A percentile compares a stretch with the other conserved stretches of the same genome.
Conservation (phyloP, 202 grass and related monocot species). For the Carex arenaria region DNA sequence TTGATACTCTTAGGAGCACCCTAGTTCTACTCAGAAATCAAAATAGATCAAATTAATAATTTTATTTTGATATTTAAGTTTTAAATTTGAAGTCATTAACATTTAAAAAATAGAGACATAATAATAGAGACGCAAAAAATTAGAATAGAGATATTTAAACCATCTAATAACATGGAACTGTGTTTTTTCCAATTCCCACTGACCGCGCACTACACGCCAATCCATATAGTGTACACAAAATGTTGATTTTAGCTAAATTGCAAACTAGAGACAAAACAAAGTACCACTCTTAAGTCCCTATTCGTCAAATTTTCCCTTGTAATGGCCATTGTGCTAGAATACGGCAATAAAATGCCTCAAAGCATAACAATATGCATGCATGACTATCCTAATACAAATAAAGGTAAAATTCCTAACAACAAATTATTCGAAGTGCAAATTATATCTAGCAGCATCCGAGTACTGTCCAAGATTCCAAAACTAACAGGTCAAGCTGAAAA, state of each 20-base stretch:
- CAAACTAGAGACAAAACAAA: background rate
- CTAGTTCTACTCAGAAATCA: no score
- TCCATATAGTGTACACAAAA: background rate
- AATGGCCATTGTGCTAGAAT: background rate
- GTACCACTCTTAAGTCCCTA: no score
- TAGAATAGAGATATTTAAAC: no score
- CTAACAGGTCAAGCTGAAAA: background rate
- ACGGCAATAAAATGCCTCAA: background rate
- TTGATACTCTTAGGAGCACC: no score
- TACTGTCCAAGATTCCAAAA: background rate
- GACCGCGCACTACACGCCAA: background rate
- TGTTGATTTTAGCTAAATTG: background rate
- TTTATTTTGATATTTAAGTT: no score
- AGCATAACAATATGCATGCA: background rate
- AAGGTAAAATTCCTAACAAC: background rate
- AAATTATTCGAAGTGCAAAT: background rate
- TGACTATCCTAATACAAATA: background rate
- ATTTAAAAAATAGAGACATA: no score
- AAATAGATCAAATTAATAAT: no score
- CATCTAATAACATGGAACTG: background rate
- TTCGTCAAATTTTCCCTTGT: background rate
- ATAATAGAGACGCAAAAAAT: no score
- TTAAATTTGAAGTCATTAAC: no score
- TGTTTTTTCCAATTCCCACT: background rate
- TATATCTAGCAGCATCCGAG: conserved; percentile 7